phyloP scores from a whole-genome alignment of 2,329 filamentous ascomycete species.

The Pseudogymnoascus sp. region DNA sequence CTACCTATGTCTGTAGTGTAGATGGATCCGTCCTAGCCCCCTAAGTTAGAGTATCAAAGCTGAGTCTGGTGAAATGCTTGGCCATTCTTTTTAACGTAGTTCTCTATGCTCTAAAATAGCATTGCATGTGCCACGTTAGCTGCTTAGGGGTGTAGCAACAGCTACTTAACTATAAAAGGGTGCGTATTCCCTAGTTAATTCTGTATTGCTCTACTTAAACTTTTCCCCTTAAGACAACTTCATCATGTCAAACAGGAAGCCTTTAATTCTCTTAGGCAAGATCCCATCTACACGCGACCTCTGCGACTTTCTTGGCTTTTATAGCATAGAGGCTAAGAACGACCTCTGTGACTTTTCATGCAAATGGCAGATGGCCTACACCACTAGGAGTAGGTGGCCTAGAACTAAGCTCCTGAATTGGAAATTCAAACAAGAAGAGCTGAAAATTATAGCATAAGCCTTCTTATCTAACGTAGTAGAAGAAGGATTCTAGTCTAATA shows the following conservation, averaged over 20 bases:
- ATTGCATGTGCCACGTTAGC: neutral
- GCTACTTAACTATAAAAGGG: neutral
- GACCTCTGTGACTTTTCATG: conserved; percentile 11
- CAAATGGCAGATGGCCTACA: conserved; percentile 12
- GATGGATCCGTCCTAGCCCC: neutral
- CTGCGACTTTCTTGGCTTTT: conserved; percentile 13
- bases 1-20: neutral
- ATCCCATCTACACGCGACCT: conserved; percentile 13
- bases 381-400: neutral
- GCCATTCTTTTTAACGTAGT: neutral
- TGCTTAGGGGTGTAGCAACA: neutral
- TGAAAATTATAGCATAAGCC: conserved; percentile 10
- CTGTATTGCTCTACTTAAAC: neutral
- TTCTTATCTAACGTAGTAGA: conserved; percentile 12
- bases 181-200: neutral
- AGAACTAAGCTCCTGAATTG: conserved; percentile 6
- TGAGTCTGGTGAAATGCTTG: neutral
- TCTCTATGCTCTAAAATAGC: neutral
- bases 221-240: neutral
- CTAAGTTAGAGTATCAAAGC: neutral
- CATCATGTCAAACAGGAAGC: neutral
- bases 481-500: conserved; percentile 12
- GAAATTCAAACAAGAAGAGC: conserved; percentile 12
- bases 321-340: neutral
- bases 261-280: neutral